Base-by-base conservation (phyloP, 352 stramenopile species). In the Sclerospora graminicola region DNA sequence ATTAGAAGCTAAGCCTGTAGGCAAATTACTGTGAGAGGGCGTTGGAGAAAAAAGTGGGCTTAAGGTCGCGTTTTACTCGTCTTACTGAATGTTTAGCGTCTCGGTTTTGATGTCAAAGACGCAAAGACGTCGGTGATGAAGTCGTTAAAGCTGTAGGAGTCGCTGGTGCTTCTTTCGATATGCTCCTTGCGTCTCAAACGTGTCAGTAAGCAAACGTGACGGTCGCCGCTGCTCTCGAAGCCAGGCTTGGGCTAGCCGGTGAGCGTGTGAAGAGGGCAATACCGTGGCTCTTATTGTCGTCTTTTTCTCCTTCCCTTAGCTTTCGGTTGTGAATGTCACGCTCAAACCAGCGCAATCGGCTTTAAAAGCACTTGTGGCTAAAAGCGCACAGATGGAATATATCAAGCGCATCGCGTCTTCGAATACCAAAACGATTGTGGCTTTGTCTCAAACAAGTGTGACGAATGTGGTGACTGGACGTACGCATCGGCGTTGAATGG, bases 311-410 rank as follows among this genome's bases (percentile, higher is more conserved):
- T 11, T 69, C 60, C 9, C 48, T 84, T 16, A 51, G 4, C 46
- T 59, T 2, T 60, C 66, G 1, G 60, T 70, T 1, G 42, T 54
- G 8, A 48, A 27, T 8, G 54, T 84, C 5, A 63, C 66, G 1
- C 29, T 65, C n/a, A 50, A 63, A 7, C 66, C 61, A 14, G 65
- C 59, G 1, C 56, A 37, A 9, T 45, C 23, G n/a, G 51, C 57
- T 1, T 40, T 76, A 9, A 50, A 56, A 18, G 62, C 35, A 8
- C 41, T 82, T 6, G 51, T 80, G 11, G 57, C 66, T 0, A 72
- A 69, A 53, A 75, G 58, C 20, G 42, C 59, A 3, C 57, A 72
- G n/a, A 63, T 60, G 0, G 60, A 70, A 35, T 84, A 82, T 38
- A 38, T 63, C 2, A 79, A 82, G 42, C 66, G 66, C 2, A 29